A percentile compares a stretch with the other conserved stretches of the same genome.
Conservation (phyloP, 2,329 filamentous ascomycete species). For the Claviceps maximensis region DNA sequence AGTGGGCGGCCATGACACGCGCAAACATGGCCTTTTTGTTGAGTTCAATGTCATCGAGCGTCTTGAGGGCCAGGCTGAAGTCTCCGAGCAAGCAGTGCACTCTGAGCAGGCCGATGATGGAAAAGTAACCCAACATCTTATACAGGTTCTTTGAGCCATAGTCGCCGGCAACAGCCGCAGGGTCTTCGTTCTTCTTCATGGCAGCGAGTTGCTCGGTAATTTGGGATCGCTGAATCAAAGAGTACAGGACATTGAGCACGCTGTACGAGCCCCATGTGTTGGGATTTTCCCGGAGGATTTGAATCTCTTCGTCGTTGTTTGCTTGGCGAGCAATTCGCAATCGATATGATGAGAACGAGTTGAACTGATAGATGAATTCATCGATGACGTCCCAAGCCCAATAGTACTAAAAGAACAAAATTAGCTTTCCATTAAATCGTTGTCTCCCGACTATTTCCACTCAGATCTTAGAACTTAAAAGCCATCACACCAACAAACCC, state of each 20-base stretch:
- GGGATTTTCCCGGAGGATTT: constrained; percentile 85
- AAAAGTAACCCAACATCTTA: constrained; percentile 98
- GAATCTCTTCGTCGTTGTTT: constrained; percentile 83
- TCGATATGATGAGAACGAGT: constrained; percentile 96
- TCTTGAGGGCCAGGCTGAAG: constrained; percentile 97
- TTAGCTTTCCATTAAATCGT: background rate
- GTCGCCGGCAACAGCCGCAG: constrained; percentile 76
- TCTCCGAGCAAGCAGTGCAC: constrained; percentile 95
- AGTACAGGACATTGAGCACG: constrained; percentile 97
- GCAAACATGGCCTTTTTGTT: constrained; percentile 99
- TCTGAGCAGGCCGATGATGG: constrained; percentile 90
- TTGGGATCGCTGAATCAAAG: constrained; percentile 93
- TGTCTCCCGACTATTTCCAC: no score
- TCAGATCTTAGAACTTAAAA: background rate
- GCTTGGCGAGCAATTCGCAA: constrained; percentile 75
- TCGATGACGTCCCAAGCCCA: constrained; percentile 99
- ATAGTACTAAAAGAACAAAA: constrained; percentile 55
- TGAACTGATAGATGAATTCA: constrained; percentile 99
- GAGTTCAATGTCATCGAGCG: constrained; percentile 96
- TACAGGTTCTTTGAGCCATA: constrained; percentile 92
- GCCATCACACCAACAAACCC: background rate
- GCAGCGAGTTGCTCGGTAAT: constrained; percentile 95
- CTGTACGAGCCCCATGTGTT: constrained; percentile 99
- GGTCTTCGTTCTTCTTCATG: constrained; percentile 88
- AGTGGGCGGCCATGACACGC: constrained; percentile 97